phyloP scores from a whole-genome alignment of 2,329 filamentous ascomycete species.

The Colletotrichum destructivum region DNA sequence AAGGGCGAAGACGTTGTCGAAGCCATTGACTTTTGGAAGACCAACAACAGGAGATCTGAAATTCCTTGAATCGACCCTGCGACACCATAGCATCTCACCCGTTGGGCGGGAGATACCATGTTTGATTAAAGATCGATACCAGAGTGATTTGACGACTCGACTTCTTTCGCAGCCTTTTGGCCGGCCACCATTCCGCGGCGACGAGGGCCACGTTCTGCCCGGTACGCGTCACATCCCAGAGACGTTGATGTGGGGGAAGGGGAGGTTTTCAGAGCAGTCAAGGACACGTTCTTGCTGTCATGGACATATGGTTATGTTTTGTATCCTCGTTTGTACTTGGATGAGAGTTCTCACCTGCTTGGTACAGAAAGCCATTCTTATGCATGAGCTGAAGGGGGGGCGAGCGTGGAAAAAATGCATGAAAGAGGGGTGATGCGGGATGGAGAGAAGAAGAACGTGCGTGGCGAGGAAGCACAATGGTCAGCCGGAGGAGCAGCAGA shows the following conservation, averaged over 20 bases:
- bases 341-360: slow-evolving; percentile 22
- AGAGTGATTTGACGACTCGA: slow-evolving; percentile 40
- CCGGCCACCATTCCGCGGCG: slow-evolving; percentile 8
- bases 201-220: slow-evolving; percentile 12
- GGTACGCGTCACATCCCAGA: slow-evolving; percentile 1
- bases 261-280: slow-evolving; percentile 14
- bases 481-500: not conserved
- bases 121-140: slow-evolving; percentile 42
- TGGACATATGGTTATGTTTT: slow-evolving; percentile 30
- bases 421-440: too few species aligned
- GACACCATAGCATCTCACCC: slow-evolving; percentile 40
- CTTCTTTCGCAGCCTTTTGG: slow-evolving; percentile 29
- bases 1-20: slow-evolving; percentile 93
- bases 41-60: slow-evolving; percentile 68
- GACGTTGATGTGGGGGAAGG: slow-evolving; percentile 26
- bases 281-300: slow-evolving; percentile 20
- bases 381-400: not conserved
- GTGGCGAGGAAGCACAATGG: not conserved
- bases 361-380: slow-evolving; percentile 17
- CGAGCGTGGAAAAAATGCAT: not conserved
- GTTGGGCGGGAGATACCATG: slow-evolving; percentile 28
- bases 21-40: slow-evolving; percentile 96
- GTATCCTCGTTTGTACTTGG: slow-evolving; percentile 38
- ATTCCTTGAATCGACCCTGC: slow-evolving; percentile 44
- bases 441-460: not conserved